Percentiles rank a stretch among this genome's conserved stretches.
Evolutionary conservation across 441 rosid genomes (phyloP).

Genomic region (Pelargonium hybrid): DNA sequence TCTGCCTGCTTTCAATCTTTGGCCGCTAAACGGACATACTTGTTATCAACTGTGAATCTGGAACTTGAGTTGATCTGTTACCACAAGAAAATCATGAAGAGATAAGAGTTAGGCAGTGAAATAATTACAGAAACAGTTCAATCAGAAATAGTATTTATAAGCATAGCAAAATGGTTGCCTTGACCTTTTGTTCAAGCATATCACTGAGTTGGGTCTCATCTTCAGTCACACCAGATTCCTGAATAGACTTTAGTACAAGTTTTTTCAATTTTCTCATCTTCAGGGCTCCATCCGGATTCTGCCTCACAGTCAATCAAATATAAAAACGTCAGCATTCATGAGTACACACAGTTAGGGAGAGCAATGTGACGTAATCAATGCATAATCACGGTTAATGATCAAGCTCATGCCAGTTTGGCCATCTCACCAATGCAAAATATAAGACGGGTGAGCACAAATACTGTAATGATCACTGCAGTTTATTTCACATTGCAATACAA

Average conservation of each 20-base stretch:
- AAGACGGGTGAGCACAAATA: too few species aligned
- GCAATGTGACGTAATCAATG: too few species aligned
- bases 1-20: slow-evolving; percentile 26
- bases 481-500: background rate
- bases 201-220: slow-evolving; percentile 33
- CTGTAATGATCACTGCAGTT: background rate
- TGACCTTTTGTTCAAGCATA: slow-evolving; percentile 57
- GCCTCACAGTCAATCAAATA: slow-evolving; percentile 18
- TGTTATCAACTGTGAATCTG: slow-evolving; percentile 43
- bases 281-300: slow-evolving; percentile 56
- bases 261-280: slow-evolving; percentile 68
- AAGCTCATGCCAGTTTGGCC: too few species aligned
- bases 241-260: slow-evolving; percentile 38
- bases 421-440: too few species aligned
- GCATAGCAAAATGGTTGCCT: slow-evolving; percentile 10
- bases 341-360: too few species aligned
- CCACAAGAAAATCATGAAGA: background rate
- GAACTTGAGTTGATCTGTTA: slow-evolving; percentile 59
- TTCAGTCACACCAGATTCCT: slow-evolving; percentile 36
- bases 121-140: too few species aligned
- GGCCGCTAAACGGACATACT: slow-evolving; percentile 46
- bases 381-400: too few species aligned
- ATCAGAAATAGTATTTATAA: background rate
- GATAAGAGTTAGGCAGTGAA: background rate
- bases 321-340: slow-evolving; percentile 2